A percentile compares a stretch with the other conserved stretches of the same genome.
Conservation (phyloP, 2,329 filamentous ascomycete genomes). For the Trichoderma gracile region DNA sequence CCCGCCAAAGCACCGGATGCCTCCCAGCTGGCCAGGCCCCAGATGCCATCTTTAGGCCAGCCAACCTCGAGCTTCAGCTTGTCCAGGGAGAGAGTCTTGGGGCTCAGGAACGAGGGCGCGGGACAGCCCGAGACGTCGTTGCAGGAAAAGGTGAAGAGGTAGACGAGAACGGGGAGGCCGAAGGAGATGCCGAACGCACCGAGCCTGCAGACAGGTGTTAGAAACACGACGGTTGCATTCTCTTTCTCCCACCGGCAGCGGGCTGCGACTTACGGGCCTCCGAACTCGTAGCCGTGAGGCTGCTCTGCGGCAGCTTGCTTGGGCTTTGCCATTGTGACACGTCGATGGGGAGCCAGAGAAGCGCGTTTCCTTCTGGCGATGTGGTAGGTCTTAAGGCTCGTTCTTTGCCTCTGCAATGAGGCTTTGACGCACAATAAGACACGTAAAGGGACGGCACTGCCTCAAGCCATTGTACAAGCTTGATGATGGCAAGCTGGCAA, state of each 20-base stretch:
- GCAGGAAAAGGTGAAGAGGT: slow-evolving; percentile 79
- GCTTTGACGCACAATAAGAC: neutral
- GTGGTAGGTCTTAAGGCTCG: neutral
- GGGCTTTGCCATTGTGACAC: slow-evolving; percentile 36
- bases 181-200: slow-evolving; percentile 79
- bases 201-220: slow-evolving; percentile 50
- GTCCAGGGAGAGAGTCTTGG: slow-evolving; percentile 68
- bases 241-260: neutral
- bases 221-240: neutral
- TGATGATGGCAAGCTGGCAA: neutral
- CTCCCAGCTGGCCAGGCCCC: slow-evolving; percentile 68
- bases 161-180: slow-evolving; percentile 75
- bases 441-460: slow-evolving; percentile 6
- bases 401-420: neutral
- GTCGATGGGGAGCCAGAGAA: neutral
- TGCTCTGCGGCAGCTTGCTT: slow-evolving; percentile 32
- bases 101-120: slow-evolving; percentile 74
- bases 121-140: slow-evolving; percentile 93
- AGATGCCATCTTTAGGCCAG: slow-evolving; percentile 72
- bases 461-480: slow-evolving; percentile 23
- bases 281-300: slow-evolving; percentile 53
- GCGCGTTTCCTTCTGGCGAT: neutral
- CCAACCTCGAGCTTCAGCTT: slow-evolving; percentile 77
- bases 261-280: slow-evolving; percentile 49
- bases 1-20: slow-evolving; percentile 69